Conservation (phyloP, 2,329 filamentous ascomycete species). For the Whalleya microplaca region DNA sequence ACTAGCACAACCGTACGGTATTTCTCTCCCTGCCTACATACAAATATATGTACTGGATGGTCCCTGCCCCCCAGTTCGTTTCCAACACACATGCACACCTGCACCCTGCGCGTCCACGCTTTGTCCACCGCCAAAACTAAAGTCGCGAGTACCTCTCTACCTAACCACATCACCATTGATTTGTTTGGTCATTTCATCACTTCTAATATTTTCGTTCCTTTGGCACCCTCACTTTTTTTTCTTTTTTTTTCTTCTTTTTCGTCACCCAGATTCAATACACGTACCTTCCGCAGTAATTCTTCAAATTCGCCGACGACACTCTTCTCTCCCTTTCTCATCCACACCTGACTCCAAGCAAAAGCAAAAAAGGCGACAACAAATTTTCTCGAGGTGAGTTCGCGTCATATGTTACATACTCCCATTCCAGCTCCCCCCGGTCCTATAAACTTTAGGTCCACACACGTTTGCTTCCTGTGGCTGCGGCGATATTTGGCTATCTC, state of each 20-base stretch:
- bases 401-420: slow-evolving; percentile 29
- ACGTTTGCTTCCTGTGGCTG: slow-evolving; percentile 20
- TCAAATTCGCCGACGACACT: slow-evolving; percentile 1
- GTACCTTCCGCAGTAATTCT: neutral
- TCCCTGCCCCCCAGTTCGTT: slow-evolving; percentile 15
- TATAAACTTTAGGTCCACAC: slow-evolving; percentile 18
- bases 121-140: slow-evolving; percentile 19
- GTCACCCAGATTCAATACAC: neutral
- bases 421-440: slow-evolving; percentile 18
- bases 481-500: slow-evolving; percentile 2
- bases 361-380: slow-evolving; percentile 11
- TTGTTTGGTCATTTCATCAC: slow-evolving; percentile 28
- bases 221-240: slow-evolving; percentile 16
- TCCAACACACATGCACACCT: slow-evolving; percentile 16
- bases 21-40: neutral
- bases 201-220: slow-evolving; percentile 21
- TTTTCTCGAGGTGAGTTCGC: slow-evolving; percentile 23
- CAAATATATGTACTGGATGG: slow-evolving; percentile 1
- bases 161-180: slow-evolving; percentile 20
- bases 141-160: slow-evolving; percentile 12
- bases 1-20: too few species aligned
- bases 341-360: slow-evolving; percentile 3
- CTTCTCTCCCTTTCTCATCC: neutral
- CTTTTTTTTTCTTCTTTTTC: slow-evolving; percentile 16
- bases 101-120: slow-evolving; percentile 1